phyloP scores from a whole-genome alignment of 2,329 filamentous ascomycete genomes.

The Aspergillus sp. region DNA sequence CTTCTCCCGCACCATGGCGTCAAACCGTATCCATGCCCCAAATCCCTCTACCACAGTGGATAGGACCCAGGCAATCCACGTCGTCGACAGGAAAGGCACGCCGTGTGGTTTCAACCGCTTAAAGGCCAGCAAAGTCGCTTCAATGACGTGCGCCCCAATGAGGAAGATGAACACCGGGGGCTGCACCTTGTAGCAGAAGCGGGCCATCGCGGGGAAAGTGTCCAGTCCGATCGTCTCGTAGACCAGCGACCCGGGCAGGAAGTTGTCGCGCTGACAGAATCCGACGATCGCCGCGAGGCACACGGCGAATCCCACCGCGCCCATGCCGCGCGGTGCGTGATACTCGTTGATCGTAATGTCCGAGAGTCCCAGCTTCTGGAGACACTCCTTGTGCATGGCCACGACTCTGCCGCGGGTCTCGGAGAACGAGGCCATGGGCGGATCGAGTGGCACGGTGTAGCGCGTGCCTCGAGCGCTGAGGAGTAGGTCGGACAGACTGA shows the following conservation, averaged over 20 bases:
- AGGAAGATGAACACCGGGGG: conserved; percentile 60
- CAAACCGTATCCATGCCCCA: conserved; percentile 49
- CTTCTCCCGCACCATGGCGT: conserved; percentile 43
- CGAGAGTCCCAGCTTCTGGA: conserved; percentile 60
- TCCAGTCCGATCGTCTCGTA: conserved; percentile 51
- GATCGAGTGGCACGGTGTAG: conserved; percentile 62
- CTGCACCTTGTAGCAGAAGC: conserved; percentile 59
- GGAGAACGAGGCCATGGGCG: conserved; percentile 65
- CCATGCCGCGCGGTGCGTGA: conserved; percentile 51
- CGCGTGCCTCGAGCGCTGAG: conserved; percentile 53
- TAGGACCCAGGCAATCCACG: conserved; percentile 57
- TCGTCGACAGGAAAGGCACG: conserved; percentile 46
- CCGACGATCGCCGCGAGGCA: conserved; percentile 57
- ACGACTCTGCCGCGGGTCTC: conserved; percentile 72
- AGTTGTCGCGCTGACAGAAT: conserved; percentile 51
- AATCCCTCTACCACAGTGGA: conserved; percentile 55
- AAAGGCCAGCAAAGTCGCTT: conserved; percentile 54
- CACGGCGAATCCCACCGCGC: conserved; percentile 55
- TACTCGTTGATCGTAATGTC: conserved; percentile 56
- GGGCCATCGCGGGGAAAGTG: conserved; percentile 58
- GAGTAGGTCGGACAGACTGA: conserved; percentile 63
- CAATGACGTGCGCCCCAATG: conserved; percentile 63
- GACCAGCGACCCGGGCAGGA: conserved; percentile 52
- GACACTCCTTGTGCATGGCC: conserved; percentile 65
- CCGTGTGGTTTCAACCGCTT: conserved; percentile 52